Percentiles rank a stretch among this genome's conserved stretches.
Conservation (phyloP, 169 alveolate genomes). For the Plasmodium coatneyi region DNA sequence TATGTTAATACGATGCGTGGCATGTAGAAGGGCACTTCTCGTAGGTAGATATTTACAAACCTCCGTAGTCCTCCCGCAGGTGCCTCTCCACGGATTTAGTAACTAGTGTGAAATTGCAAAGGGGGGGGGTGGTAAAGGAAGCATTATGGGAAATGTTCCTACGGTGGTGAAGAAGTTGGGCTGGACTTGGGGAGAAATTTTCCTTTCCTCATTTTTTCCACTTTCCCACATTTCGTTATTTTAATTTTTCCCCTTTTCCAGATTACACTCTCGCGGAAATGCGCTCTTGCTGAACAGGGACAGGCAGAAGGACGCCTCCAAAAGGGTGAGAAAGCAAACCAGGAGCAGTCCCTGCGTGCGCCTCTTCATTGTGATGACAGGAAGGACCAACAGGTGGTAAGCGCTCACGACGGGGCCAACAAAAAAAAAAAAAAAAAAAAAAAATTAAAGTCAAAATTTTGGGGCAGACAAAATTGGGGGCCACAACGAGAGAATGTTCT, state of each 20-base stretch:
- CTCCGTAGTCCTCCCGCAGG: conserved; percentile 66
- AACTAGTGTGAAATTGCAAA: conserved; percentile 1
- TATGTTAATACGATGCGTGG: neutral
- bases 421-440: neutral
- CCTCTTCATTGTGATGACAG: conserved; percentile 14
- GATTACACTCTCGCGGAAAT: conserved; percentile 54
- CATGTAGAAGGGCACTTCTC: neutral
- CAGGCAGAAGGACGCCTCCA: conserved; percentile 34
- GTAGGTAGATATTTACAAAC: neutral
- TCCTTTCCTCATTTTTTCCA: neutral
- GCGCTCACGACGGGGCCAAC: neutral
- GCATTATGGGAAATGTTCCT: neutral
- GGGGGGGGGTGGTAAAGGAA: neutral
- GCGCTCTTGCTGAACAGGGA: conserved; percentile 33
- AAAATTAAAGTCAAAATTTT: neutral
- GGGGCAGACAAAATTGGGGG: neutral
- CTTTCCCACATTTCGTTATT: too few relatives aligned
- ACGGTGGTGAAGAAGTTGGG: neutral
- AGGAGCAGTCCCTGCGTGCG: neutral
- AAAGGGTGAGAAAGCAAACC: conserved; percentile 19
- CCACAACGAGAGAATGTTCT: neutral
- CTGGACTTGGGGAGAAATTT: neutral
- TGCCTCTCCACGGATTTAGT: conserved; percentile 62
- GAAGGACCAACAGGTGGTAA: neutral
- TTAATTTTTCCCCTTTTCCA: neutral